Evolutionary conservation across 2,329 filamentous ascomycete genomes (phyloP).

Genomic region (Cercospora brassicicola): DNA sequence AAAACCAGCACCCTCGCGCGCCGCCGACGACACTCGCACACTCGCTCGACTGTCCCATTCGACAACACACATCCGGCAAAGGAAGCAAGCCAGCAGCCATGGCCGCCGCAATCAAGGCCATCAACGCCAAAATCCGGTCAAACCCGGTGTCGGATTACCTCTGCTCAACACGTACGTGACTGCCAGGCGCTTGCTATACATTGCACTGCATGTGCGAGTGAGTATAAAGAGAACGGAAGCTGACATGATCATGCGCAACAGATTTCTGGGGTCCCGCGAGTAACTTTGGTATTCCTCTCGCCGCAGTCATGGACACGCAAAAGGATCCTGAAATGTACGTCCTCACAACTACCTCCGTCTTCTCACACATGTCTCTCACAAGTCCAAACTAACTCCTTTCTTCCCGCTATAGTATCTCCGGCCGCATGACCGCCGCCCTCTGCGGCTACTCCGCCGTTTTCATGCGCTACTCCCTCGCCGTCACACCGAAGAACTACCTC

Average conservation of each 20-base stretch:
- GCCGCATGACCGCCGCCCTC: conserved; percentile 62
- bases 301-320: conserved; percentile 55
- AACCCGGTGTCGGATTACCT: conserved; percentile 54
- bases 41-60: not conserved
- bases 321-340: conserved; percentile 56
- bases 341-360: not conserved
- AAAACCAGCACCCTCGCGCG: not conserved
- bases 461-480: conserved; percentile 66
- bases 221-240: not conserved
- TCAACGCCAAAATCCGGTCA: conserved; percentile 54
- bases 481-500: conserved; percentile 65
- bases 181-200: not conserved
- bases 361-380: not conserved
- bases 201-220: not conserved
- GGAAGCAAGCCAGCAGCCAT: conserved; percentile 38
- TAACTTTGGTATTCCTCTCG: conserved; percentile 57
- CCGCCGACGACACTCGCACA: not conserved
- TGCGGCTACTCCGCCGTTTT: conserved; percentile 63
- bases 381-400: not conserved
- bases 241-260: conserved; percentile 28
- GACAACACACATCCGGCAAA: not conserved
- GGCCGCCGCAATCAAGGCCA: conserved; percentile 55
- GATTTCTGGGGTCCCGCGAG: conserved; percentile 51
- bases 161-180: conserved; percentile 53
- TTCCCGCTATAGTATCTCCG: conserved; percentile 57